A percentile compares a stretch with the other conserved stretches of the same genome.
Evolutionary conservation across 768 basidiomycete species (phyloP).

Genomic region (Exsudoporus frostii): DNA sequence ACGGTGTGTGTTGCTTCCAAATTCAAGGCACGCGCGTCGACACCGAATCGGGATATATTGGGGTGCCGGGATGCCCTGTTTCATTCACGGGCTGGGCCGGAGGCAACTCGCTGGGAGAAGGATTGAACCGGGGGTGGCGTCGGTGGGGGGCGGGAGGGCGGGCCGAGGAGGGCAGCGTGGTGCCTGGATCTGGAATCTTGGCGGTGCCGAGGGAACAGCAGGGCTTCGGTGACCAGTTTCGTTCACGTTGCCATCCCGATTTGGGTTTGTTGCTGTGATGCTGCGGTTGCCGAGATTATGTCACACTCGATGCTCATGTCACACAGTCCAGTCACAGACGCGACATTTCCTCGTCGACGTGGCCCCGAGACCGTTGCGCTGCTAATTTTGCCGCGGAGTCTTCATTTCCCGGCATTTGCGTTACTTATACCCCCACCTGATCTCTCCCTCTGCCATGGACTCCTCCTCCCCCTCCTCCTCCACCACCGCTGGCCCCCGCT

Average conservation of each 20-base stretch:
- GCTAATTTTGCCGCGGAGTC: constrained; percentile 32
- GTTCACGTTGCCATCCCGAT: constrained; percentile 37
- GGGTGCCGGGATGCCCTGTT: constrained; percentile 8
- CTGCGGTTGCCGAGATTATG: constrained; percentile 33
- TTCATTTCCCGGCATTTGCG: constrained; percentile 21
- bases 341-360: constrained; percentile 37
- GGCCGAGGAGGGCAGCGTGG: constrained; percentile 26
- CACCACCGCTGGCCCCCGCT: constrained; percentile 35
- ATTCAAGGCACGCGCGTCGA: constrained; percentile 27
- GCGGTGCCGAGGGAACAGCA: constrained; percentile 42
- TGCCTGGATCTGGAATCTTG: constrained; percentile 40
- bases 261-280: constrained; percentile 31
- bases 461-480: constrained; percentile 34
- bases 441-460: constrained; percentile 36
- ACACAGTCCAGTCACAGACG: constrained; percentile 24
- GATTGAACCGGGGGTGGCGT: constrained; percentile 21
- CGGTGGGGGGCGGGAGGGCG: constrained; percentile 22
- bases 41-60: constrained; percentile 22
- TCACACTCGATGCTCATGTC: constrained; percentile 28
- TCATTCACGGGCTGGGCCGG: constrained; percentile 16
- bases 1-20: constrained; percentile 25
- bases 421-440: constrained; percentile 23
- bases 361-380: constrained; percentile 31
- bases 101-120: not conserved
- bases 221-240: constrained; percentile 28